A percentile compares a stretch with the other conserved stretches of the same genome.
phyloP scores from a whole-genome alignment of 1,284 basidiomycete species.

The Cutaneotrichosporon sp. region DNA sequence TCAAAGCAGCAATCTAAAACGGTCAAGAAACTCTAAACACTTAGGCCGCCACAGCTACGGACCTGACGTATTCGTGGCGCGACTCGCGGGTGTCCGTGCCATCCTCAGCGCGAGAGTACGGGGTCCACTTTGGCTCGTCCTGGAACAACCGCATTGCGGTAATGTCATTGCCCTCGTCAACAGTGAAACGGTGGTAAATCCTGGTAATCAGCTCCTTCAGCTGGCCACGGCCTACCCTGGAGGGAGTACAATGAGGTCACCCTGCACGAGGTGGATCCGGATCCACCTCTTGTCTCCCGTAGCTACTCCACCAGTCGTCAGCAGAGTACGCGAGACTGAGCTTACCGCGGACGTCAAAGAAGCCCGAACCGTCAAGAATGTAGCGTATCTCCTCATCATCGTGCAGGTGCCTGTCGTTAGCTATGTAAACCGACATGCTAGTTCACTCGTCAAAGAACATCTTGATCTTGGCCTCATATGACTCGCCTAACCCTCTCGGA shows the following conservation, averaged over 20 bases:
- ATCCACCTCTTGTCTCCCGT: conserved; percentile 65
- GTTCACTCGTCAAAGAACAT: conserved; percentile 76
- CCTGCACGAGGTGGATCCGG: conserved; percentile 64
- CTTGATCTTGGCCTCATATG: conserved; percentile 74
- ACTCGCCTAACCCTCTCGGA: conserved; percentile 69
- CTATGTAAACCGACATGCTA: background rate
- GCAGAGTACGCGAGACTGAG: conserved; percentile 27
- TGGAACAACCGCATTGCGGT: conserved; percentile 75
- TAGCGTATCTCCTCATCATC: conserved; percentile 90
- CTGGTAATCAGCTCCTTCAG: conserved; percentile 25
- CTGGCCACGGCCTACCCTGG: conserved; percentile 56
- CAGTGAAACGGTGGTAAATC: conserved; percentile 82
- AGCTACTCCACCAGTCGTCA: conserved; percentile 20
- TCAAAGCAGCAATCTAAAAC: background rate
- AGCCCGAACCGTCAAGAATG: conserved; percentile 74
- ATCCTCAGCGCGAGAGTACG: conserved; percentile 63
- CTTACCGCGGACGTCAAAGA: conserved; percentile 75
- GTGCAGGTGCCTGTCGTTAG: conserved; percentile 68
- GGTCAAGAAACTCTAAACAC: background rate
- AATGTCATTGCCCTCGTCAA: conserved; percentile 67
- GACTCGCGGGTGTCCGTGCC: conserved; percentile 64
- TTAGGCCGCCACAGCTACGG: conserved; percentile 9
- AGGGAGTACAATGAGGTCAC: conserved; percentile 72
- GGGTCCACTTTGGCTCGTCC: conserved; percentile 85
- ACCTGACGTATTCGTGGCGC: conserved; percentile 63